These are phyloP conservation scores for Mangifera indica DNA, from an alignment of 345 rosid genomes.

Conservation along the genomic window DNA sequence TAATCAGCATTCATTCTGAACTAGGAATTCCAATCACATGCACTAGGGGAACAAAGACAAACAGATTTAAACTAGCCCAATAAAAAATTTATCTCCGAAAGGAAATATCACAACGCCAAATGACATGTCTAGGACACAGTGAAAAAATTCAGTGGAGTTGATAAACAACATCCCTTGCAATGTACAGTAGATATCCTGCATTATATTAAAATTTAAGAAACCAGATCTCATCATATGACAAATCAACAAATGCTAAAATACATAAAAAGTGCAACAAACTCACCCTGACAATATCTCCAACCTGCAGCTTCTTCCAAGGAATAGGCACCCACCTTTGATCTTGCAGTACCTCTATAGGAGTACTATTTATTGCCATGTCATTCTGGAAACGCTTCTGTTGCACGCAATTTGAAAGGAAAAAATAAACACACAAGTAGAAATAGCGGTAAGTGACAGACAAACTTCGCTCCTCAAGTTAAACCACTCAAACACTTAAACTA, in stretches of 20 bases:
- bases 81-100: background rate
- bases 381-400: constrained; percentile 96
- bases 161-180: background rate
- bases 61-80: background rate
- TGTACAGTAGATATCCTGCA: background rate
- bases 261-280: constrained; percentile 28
- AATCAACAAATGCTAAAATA: constrained; percentile 8
- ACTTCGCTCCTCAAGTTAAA: constrained; percentile 8
- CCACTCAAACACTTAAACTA: background rate
- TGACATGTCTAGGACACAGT: background rate
- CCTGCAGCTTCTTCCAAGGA: constrained; percentile 95
- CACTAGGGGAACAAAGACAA: background rate
- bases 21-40: background rate
- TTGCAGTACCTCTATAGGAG: constrained; percentile 74
- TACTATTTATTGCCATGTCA: constrained; percentile 86
- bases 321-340: constrained; percentile 74
- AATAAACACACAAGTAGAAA: constrained; percentile 13
- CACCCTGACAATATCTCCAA: constrained; percentile 94
- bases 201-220: background rate
- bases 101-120: background rate
- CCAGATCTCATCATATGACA: constrained; percentile 9
- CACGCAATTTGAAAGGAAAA: constrained; percentile 23
- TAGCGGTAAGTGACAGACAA: constrained; percentile 7
- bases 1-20: background rate
- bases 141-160: background rate